Evolutionary conservation across 345 rosid species (phyloP).

Genomic region (Dovyalis caffra): DNA sequence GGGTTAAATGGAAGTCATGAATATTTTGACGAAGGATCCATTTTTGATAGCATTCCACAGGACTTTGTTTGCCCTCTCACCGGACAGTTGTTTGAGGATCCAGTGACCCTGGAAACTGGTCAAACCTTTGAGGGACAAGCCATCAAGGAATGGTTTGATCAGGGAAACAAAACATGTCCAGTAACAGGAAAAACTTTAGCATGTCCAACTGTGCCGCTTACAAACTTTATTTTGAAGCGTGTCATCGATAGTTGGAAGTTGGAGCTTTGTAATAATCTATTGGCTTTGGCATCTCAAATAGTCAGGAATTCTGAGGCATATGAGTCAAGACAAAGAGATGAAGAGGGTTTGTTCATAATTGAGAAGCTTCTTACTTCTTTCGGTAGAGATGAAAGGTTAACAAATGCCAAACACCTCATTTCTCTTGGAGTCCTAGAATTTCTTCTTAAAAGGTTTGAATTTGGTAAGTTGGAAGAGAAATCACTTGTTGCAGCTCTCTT

Average conservation of each 20-base stretch:
- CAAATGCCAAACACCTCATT: constrained; percentile 43
- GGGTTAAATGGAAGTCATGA: constrained; percentile 24
- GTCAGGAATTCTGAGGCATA: constrained; percentile 13
- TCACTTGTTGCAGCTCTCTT: constrained; percentile 36
- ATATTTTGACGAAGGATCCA: constrained; percentile 28
- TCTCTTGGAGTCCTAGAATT: constrained; percentile 51
- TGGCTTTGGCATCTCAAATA: constrained; percentile 29
- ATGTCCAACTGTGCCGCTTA: constrained; percentile 39
- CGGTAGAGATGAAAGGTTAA: constrained; percentile 30
- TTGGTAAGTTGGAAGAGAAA: constrained; percentile 41
- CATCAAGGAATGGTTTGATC: constrained; percentile 51
- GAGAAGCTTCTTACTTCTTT: constrained; percentile 47
- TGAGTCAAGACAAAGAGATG: constrained; percentile 20
- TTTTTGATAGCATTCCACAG: constrained; percentile 35
- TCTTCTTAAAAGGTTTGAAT: constrained; percentile 39
- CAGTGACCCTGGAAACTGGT: constrained; percentile 66
- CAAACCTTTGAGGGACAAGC: constrained; percentile 58
- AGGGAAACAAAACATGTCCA: constrained; percentile 60
- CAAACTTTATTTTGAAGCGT: constrained; percentile 53
- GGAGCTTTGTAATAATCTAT: constrained; percentile 27
- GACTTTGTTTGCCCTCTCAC: constrained; percentile 58
- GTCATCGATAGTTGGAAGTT: constrained; percentile 47
- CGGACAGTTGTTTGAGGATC: constrained; percentile 52
- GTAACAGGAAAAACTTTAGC: constrained; percentile 49
- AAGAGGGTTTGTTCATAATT: constrained; percentile 30